Percentiles rank a stretch among this genome's conserved stretches.
Evolutionary conservation across 257 asterid genomes (phyloP).

Genomic region (Cordia subcordata): DNA sequence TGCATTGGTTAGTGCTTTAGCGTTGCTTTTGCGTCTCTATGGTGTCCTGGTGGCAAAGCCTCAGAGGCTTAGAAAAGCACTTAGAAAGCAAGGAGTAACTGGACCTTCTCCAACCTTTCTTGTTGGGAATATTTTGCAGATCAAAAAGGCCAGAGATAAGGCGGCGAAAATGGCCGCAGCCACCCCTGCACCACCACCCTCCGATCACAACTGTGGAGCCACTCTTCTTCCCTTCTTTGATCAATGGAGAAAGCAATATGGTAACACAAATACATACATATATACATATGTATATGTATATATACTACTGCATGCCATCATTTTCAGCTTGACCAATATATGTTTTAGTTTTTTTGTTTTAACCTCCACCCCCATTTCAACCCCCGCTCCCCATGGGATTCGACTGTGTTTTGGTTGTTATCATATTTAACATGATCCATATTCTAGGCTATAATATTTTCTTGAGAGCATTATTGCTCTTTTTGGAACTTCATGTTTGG

Average conservation of each 20-base stretch:
- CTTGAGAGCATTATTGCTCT: too few species aligned
- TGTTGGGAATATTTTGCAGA: constrained; percentile 50
- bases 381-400: too few species aligned
- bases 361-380: too few species aligned
- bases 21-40: constrained; percentile 17
- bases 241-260: constrained; percentile 52
- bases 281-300: too few species aligned
- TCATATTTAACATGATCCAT: too few species aligned
- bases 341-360: too few species aligned
- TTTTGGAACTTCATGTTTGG: too few species aligned
- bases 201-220: constrained; percentile 31
- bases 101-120: constrained; percentile 51
- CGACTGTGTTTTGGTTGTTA: too few species aligned
- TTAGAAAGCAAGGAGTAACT: constrained; percentile 43
- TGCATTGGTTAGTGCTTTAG: not conserved
- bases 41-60: constrained; percentile 31
- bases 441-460: too few species aligned
- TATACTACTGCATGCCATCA: too few species aligned
- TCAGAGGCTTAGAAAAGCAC: constrained; percentile 18
- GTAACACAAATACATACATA: too few species aligned
- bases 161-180: constrained; percentile 1
- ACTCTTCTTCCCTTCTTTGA: constrained; percentile 41
- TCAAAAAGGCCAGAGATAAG: constrained; percentile 35
- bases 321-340: too few species aligned
- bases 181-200: constrained; percentile 17